Evolutionary conservation across 2,329 filamentous ascomycete species (phyloP).

Genomic region (Fusarium sp.): DNA sequence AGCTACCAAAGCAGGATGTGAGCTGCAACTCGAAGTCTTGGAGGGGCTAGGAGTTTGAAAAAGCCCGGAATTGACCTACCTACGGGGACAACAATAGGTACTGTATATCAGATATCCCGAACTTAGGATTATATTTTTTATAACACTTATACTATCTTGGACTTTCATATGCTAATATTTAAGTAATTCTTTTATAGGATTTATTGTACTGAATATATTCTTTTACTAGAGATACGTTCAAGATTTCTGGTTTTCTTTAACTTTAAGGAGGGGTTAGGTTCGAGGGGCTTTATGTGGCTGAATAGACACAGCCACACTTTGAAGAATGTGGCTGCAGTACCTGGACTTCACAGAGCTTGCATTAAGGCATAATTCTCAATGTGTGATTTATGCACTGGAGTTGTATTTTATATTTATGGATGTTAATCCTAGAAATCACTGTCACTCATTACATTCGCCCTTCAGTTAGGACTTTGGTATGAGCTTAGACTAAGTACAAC

Average conservation of each 20-base stretch:
- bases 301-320: conserved; percentile 7
- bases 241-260: too few relatives aligned
- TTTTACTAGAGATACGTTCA: too few relatives aligned
- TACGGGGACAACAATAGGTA: too few relatives aligned
- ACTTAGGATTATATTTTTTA: too few relatives aligned
- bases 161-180: too few relatives aligned
- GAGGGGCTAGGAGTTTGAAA: too few relatives aligned
- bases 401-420: neutral
- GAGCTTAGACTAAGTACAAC: neutral
- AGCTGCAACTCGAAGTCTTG: conserved; percentile 10
- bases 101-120: too few relatives aligned
- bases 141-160: too few relatives aligned
- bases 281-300: conserved; percentile 19
- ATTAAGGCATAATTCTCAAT: neutral
- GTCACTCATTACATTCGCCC: neutral
- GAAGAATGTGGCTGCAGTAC: conserved; percentile 11
- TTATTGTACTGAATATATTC: too few relatives aligned
- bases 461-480: neutral
- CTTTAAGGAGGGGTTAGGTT: too few relatives aligned
- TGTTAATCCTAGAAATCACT: neutral
- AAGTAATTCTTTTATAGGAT: too few relatives aligned
- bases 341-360: neutral
- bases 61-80: too few relatives aligned
- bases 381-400: neutral
- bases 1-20: conserved; percentile 27